Evolutionary conservation across 1,284 basidiomycete genomes (phyloP).

Genomic region (Coniferiporia sulphurascens): DNA sequence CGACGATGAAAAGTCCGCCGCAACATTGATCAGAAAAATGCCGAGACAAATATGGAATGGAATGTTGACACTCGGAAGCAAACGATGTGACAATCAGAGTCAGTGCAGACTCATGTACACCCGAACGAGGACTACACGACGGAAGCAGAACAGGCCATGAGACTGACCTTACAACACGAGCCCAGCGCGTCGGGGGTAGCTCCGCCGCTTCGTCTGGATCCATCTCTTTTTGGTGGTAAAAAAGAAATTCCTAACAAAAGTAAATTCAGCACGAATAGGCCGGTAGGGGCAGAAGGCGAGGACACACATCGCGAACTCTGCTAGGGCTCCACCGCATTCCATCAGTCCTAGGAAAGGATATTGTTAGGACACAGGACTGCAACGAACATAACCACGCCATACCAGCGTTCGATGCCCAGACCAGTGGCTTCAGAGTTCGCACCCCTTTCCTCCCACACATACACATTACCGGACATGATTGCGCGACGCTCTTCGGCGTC

Average conservation of each 20-base stretch:
- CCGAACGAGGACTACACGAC: neutral
- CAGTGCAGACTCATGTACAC: neutral
- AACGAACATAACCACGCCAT: slow-evolving; percentile 20
- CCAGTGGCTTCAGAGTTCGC: slow-evolving; percentile 73
- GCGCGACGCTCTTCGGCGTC: slow-evolving; percentile 66
- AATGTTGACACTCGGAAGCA: neutral
- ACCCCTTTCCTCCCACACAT: slow-evolving; percentile 81
- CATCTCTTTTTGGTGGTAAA: slow-evolving; percentile 76
- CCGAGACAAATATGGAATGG: neutral
- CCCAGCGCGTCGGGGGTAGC: slow-evolving; percentile 68
- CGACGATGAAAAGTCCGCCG: no score
- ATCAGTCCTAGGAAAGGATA: slow-evolving; percentile 53
- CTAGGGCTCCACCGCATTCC: slow-evolving; percentile 80
- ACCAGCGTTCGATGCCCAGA: slow-evolving; percentile 79
- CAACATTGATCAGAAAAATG: no score
- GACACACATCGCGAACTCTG: slow-evolving; percentile 66
- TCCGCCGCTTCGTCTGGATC: slow-evolving; percentile 58
- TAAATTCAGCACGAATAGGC: slow-evolving; percentile 13
- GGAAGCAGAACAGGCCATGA: neutral
- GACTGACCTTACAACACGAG: slow-evolving; percentile 60
- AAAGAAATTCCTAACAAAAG: slow-evolving; percentile 62
- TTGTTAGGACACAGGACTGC: slow-evolving; percentile 3
- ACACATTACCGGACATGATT: slow-evolving; percentile 68
- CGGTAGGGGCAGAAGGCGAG: slow-evolving; percentile 14
- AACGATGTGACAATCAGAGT: neutral